Evolutionary conservation across 257 asterid genomes (phyloP), one percentile per base, ranked within the genome.

Genomic region (Nyctanthes arbortristis): DNA sequence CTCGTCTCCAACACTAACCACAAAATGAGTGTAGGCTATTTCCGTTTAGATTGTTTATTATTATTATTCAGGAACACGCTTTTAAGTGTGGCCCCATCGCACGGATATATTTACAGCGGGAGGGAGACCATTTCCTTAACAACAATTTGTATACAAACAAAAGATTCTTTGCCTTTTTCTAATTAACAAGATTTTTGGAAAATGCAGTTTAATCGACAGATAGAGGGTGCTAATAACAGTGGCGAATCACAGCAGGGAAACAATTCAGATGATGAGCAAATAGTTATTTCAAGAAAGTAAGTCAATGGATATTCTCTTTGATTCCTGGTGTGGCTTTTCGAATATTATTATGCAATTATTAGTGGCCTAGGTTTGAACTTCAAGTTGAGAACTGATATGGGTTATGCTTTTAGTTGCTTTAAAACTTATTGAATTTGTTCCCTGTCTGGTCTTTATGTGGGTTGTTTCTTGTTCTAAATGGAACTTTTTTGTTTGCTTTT

Each of bases 151-250:
- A n/a, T n/a, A n/a, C n/a, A n/a, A n/a, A n/a, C n/a, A n/a, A n/a
- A 62, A 67, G 34, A 27, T 63, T 73, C 65, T 57, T 33, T 54
- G 58, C 0, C 8, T n/a, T 1, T 49, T 1, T 49, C 2, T 25
- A 57, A 29, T 29, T 12, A 29, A 6, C 11, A 3, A 14, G 25
- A 30, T 29, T 3, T 13, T 58, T 58, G 4, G 32, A 28, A 35
- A 11, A 36, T 71, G 70, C 66, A 35, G 78, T 16, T 45, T 6
- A 61, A 75, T 66, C 9, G 34, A 62, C 73, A 70, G 63, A 35
- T 24, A 70, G 72, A 65, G 63, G 58, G 55, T 56, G 27, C 20
- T 18, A 35, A 5, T 33, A 63, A 61, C 57, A 67, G 74, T 63
- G 84, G 32, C 11, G 33, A 43, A 57, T 28, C 35, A 13, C 34